Evolutionary conservation across 2,329 filamentous ascomycete species (phyloP), one percentile per base, ranked within the genome.

Genomic region (Cryphonectria radicalis): DNA sequence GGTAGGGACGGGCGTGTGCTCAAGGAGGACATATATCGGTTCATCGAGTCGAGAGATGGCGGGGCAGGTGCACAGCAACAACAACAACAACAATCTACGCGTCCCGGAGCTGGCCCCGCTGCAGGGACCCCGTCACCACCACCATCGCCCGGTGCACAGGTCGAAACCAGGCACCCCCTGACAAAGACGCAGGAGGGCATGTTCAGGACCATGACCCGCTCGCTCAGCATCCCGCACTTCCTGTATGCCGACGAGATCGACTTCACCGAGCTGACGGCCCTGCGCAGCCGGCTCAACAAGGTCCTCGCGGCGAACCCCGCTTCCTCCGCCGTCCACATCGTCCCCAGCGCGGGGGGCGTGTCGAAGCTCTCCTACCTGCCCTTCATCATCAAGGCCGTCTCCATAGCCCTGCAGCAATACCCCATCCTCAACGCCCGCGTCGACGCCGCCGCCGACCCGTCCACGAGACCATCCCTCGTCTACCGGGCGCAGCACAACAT

Each of bases 181-280:
- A 93, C 93, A 17, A 91, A 91, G 53, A 92, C 93, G 19, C 95
- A 98, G 82, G 87, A 89, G 53, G 92, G 94, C 79, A 99, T 99
- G 96, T 98, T 97, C 90, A 98, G 97, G 84, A 88, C 91, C 72
- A 99, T 99, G 96, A 98, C 95, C 19, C 90, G 90, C 71, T 98
- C 95, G 2, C 87, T 99, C 74, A 89, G 83, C 66, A 98, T 98
- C 76, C 96, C 96, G 0, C 96, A 98, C 82, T 98, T 99, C 82
- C 89, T 98, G 73, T 99, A 97, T 83, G 92, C 94, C 55, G 94
- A 97, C 81, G 93, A 95, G 79, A 86, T 97, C 66, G 92, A 97
- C 82, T 91, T 98, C 80, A 91, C 92, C 60, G 85, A 87, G 55
- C 87, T 99, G 5, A 90, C 90, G 71, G 82, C 88, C 65, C 86